phyloP scores from a whole-genome alignment of 352 stramenopile genomes.

The Globisporangium cederbergense region DNA sequence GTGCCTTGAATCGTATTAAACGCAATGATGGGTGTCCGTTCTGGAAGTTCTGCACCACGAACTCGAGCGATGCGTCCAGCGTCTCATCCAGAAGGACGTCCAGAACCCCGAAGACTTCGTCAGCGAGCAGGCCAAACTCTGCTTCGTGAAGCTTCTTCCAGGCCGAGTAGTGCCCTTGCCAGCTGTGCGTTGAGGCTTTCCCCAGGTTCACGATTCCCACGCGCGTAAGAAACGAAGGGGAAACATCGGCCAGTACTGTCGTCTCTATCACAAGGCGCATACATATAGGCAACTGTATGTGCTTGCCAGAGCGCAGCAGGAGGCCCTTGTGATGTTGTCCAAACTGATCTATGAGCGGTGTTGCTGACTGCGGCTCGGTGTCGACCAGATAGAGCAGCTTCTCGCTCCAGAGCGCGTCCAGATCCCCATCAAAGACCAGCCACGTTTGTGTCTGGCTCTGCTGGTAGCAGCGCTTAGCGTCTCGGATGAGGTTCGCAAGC shows the following conservation, averaged over 20 bases:
- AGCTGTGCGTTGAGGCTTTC: conserved; percentile 9
- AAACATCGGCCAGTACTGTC: conserved; percentile 36
- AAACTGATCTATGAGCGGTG: no score
- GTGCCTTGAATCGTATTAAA: conserved; percentile 18
- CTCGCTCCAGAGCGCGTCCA: conserved; percentile 44
- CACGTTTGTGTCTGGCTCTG: conserved; percentile 36
- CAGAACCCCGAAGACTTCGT: conserved; percentile 48
- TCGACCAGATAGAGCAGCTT: conserved; percentile 36
- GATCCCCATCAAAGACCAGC: conserved; percentile 64
- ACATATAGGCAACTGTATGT: conserved; percentile 27
- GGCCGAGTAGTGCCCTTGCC: conserved; percentile 28
- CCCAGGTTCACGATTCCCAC: conserved; percentile 40
- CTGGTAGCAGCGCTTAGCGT: conserved; percentile 34
- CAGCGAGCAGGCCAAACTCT: conserved; percentile 27
- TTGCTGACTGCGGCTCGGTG: conserved; percentile 2
- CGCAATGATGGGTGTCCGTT: conserved; percentile 14
- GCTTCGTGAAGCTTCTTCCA: conserved; percentile 39
- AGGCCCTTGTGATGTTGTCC: conserved; percentile 22
- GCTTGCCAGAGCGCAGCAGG: conserved; percentile 34
- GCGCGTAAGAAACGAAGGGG: conserved; percentile 50
- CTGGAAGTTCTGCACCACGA: conserved; percentile 42
- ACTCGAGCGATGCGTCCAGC: conserved; percentile 36
- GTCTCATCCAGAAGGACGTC: conserved; percentile 37
- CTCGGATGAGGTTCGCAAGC: conserved; percentile 37
- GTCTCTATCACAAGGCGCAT: conserved; percentile 57